phyloP scores from a whole-genome alignment of 2,329 filamentous ascomycete genomes.

The Leptographium lundbergii region DNA sequence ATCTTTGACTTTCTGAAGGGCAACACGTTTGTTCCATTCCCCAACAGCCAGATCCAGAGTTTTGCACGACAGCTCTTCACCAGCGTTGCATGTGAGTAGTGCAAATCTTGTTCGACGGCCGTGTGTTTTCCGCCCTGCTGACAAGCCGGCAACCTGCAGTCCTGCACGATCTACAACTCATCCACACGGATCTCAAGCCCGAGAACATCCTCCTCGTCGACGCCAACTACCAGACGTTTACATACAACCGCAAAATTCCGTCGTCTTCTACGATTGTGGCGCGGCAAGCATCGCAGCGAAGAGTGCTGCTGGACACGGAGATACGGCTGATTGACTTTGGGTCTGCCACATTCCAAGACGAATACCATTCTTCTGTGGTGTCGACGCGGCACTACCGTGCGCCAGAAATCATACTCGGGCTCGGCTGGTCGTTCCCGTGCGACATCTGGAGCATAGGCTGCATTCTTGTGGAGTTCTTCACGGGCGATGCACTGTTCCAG shows the following conservation, averaged over 20 bases:
- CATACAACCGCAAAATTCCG: slow-evolving; percentile 56
- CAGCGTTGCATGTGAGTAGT: slow-evolving; percentile 89
- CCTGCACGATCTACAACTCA: slow-evolving; percentile 90
- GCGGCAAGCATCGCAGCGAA: slow-evolving; percentile 49
- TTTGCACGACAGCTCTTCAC: slow-evolving; percentile 94
- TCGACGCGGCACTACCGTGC: slow-evolving; percentile 59
- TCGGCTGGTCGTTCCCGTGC: slow-evolving; percentile 60
- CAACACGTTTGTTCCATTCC: slow-evolving; percentile 91
- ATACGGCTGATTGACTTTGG: slow-evolving; percentile 61
- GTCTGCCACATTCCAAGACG: slow-evolving; percentile 59
- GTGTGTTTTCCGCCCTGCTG: neutral
- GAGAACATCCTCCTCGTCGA: slow-evolving; percentile 59
- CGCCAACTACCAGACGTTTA: slow-evolving; percentile 55
- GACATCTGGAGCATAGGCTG: slow-evolving; percentile 66
- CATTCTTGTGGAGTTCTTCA: slow-evolving; percentile 60
- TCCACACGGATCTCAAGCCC: slow-evolving; percentile 72
- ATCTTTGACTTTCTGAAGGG: slow-evolving; percentile 97
- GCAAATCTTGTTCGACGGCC: neutral
- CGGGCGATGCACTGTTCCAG: slow-evolving; percentile 58
- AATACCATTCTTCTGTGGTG: slow-evolving; percentile 60
- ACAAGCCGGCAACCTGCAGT: slow-evolving; percentile 39
- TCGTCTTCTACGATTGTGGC: slow-evolving; percentile 49
- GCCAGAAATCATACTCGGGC: slow-evolving; percentile 56
- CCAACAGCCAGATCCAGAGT: slow-evolving; percentile 94
- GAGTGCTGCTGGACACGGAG: slow-evolving; percentile 54